Conservation (phyloP, 768 basidiomycete species). For the Cystobasidiopsis lactophilus region DNA sequence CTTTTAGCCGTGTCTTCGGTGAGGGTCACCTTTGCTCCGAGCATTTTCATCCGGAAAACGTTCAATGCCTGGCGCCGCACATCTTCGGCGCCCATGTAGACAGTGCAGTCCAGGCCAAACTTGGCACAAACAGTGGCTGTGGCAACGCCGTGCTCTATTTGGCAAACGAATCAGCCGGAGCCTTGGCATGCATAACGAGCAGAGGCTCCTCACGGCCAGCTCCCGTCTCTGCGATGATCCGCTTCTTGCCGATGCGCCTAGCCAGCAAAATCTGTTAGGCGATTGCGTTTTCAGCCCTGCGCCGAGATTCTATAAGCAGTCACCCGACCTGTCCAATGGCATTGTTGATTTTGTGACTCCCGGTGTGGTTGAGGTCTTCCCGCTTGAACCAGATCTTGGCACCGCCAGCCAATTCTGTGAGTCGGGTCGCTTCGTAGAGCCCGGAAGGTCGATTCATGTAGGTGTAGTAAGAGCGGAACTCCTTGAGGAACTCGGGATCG, state of each 20-base stretch:
- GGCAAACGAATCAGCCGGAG: too few species aligned
- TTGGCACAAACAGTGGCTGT: constrained; percentile 95
- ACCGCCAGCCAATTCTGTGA: constrained; percentile 74
- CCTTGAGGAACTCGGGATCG: constrained; percentile 80
- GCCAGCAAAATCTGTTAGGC: constrained; percentile 60
- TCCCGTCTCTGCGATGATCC: constrained; percentile 97
- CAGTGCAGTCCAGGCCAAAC: constrained; percentile 79
- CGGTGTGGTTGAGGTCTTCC: constrained; percentile 90
- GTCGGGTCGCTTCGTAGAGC: constrained; percentile 69
- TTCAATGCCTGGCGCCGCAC: constrained; percentile 87
- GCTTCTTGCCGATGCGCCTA: constrained; percentile 75
- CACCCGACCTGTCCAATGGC: constrained; percentile 71
- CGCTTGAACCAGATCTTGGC: constrained; percentile 96
- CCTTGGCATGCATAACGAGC: too few species aligned
- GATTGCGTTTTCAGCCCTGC: too few species aligned
- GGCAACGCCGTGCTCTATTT: constrained; percentile 68
- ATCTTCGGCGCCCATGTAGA: constrained; percentile 98
- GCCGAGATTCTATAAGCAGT: neutral
- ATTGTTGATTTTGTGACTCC: constrained; percentile 98
- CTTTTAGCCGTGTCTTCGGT: neutral
- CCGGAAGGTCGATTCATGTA: constrained; percentile 92
- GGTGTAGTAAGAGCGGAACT: constrained; percentile 62
- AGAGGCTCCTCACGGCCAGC: constrained; percentile 39
- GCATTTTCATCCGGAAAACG: constrained; percentile 94
- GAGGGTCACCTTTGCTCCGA: constrained; percentile 55